phyloP scores from a whole-genome alignment of 2,329 filamentous ascomycete genomes.

The Trichoderma arundinaceum region DNA sequence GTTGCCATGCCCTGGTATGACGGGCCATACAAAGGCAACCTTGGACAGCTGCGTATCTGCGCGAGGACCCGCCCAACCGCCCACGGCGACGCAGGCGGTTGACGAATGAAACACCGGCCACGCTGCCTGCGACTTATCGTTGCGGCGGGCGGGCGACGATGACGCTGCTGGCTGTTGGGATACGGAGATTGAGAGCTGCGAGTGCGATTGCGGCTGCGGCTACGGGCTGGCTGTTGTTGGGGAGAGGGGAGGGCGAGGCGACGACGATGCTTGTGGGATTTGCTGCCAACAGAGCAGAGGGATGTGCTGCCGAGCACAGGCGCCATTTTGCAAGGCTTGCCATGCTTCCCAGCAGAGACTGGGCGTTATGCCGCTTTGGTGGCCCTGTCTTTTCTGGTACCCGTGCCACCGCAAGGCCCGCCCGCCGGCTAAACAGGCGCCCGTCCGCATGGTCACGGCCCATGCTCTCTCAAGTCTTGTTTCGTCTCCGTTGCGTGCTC shows the following conservation, averaged over 20 bases:
- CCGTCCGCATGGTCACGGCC: slow-evolving; percentile 27
- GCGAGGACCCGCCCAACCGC: slow-evolving; percentile 28
- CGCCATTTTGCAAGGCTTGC: too few relatives aligned
- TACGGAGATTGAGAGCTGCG: slow-evolving; percentile 3
- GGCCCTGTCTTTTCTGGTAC: slow-evolving; percentile 21
- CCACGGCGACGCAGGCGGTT: slow-evolving; percentile 15
- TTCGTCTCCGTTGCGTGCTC: too few relatives aligned
- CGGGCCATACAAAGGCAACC: slow-evolving; percentile 26
- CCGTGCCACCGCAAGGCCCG: slow-evolving; percentile 28
- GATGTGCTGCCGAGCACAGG: too few relatives aligned
- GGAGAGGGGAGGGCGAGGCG: neutral
- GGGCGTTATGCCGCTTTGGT: slow-evolving; percentile 8
- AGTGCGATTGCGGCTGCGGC: slow-evolving; percentile 15
- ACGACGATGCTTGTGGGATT: neutral
- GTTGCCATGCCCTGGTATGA: slow-evolving; percentile 31
- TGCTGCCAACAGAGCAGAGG: too few relatives aligned
- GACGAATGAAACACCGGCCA: slow-evolving; percentile 30
- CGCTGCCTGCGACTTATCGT: slow-evolving; percentile 19
- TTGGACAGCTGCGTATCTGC: slow-evolving; percentile 25
- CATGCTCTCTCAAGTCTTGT: neutral
- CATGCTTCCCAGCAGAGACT: neutral
- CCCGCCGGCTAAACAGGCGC: slow-evolving; percentile 32
- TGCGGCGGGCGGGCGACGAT: neutral
- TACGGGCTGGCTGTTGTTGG: neutral
- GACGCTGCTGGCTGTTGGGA: slow-evolving; percentile 6